These are phyloP conservation scores for Sporobolomyces roseus DNA, from an alignment of 768 basidiomycete species.

Conservation along the genomic window DNA sequence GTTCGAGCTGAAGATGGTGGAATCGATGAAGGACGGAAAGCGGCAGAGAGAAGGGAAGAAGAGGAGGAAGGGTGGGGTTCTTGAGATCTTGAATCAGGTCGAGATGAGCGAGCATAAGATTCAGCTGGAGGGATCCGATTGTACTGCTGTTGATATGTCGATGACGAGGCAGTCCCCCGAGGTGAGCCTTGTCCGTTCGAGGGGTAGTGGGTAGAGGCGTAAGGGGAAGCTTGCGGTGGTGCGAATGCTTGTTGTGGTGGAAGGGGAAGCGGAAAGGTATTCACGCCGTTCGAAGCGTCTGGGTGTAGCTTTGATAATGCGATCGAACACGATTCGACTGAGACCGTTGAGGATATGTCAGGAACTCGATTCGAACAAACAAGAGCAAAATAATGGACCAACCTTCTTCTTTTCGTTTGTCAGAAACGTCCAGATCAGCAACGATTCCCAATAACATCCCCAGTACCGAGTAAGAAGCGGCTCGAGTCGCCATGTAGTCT, in stretches of 20 bases:
- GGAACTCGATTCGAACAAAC: background rate
- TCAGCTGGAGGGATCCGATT: conserved; percentile 29
- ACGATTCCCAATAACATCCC: conserved; percentile 17
- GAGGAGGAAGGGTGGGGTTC: background rate
- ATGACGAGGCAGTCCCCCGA: no score
- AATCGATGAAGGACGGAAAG: background rate
- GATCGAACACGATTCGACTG: conserved; percentile 25
- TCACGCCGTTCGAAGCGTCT: background rate
- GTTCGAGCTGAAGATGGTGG: background rate
- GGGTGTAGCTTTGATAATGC: conserved; percentile 16
- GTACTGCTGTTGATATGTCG: conserved; percentile 19
- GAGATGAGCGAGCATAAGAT: conserved; percentile 26
- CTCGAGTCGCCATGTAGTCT: background rate
- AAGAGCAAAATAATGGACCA: background rate
- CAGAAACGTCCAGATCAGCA: conserved; percentile 8
- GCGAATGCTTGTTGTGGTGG: no score
- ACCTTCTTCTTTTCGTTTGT: conserved; percentile 18
- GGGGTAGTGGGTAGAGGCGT: background rate
- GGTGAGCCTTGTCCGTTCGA: background rate
- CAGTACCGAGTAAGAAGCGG: conserved; percentile 11
- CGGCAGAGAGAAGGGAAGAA: background rate
- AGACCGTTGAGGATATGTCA: background rate
- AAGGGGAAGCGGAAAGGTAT: no score
- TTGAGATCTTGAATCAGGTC: conserved; percentile 1
- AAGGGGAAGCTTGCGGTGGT: background rate